phyloP scores from a whole-genome alignment of 108 stramenopile species.

The Fistulifera pelliculosa region DNA sequence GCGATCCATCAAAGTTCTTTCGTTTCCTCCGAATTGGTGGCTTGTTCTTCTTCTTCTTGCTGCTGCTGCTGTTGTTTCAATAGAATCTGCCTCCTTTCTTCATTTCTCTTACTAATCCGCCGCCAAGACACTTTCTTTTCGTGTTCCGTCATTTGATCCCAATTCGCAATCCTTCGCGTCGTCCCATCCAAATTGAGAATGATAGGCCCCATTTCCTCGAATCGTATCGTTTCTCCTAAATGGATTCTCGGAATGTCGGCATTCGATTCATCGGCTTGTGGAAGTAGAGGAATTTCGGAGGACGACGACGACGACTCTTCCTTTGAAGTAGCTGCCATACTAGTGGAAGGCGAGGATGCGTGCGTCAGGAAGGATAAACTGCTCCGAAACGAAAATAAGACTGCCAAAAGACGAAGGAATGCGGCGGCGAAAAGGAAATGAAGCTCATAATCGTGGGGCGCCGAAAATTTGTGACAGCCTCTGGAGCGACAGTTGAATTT shows the following conservation, averaged over 20 bases:
- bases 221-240: constrained; percentile 53
- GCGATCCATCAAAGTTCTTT: too few relatives aligned
- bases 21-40: too few relatives aligned
- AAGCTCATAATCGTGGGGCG: too few relatives aligned
- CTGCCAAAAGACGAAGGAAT: too few relatives aligned
- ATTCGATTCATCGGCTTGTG: constrained; percentile 30
- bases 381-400: too few relatives aligned
- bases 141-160: constrained; percentile 68
- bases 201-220: constrained; percentile 78
- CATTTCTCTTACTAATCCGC: constrained; percentile 79
- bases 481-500: too few relatives aligned
- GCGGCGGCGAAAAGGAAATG: too few relatives aligned
- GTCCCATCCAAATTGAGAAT: constrained; percentile 80
- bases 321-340: too few relatives aligned
- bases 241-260: constrained; percentile 44
- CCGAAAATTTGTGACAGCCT: too few relatives aligned
- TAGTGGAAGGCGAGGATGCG: too few relatives aligned
- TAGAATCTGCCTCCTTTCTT: constrained; percentile 51
- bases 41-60: background rate
- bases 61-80: constrained; percentile 33
- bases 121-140: constrained; percentile 81
- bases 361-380: too few relatives aligned
- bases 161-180: constrained; percentile 71
- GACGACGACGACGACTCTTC: too few relatives aligned
- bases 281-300: constrained; percentile 19